Evolutionary conservation across 2,329 filamentous ascomycete species (phyloP).

Genomic region (Fusarium vanettenii): DNA sequence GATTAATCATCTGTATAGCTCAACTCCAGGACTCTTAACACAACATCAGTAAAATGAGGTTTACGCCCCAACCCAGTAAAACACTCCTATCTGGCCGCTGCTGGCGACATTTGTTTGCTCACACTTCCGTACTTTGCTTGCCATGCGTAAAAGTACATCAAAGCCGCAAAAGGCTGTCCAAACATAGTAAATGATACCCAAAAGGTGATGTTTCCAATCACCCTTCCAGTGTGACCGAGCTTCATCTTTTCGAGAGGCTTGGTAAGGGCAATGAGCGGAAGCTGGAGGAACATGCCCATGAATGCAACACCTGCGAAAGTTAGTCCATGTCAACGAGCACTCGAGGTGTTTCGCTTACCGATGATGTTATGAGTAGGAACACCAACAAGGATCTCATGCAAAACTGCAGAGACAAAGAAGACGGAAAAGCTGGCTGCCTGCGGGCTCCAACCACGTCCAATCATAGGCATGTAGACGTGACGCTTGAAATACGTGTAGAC

Average conservation of each 20-base stretch:
- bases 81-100: conserved; percentile 9
- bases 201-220: conserved; percentile 93
- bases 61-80: neutral
- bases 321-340: neutral
- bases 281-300: conserved; percentile 90
- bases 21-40: conserved; percentile 3
- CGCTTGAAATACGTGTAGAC: conserved; percentile 97
- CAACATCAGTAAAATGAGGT: conserved; percentile 3
- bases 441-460: conserved; percentile 84
- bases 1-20: conserved; percentile 6
- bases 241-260: conserved; percentile 82
- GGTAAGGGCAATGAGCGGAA: conserved; percentile 87
- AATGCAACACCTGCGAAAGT: conserved; percentile 81
- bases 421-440: conserved; percentile 80
- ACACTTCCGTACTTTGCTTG: conserved; percentile 96
- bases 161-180: conserved; percentile 90
- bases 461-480: conserved; percentile 89
- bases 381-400: conserved; percentile 94
- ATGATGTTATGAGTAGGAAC: conserved; percentile 95
- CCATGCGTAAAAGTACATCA: conserved; percentile 98
- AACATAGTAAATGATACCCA: conserved; percentile 97
- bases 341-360: conserved; percentile 61
- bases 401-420: conserved; percentile 86
- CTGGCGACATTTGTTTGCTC: conserved; percentile 56
- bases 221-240: conserved; percentile 74